Evolutionary conservation across 2,329 filamentous ascomycete species (phyloP), one percentile per base, ranked within the genome.

Genomic region (Stemphylium vesicarium): DNA sequence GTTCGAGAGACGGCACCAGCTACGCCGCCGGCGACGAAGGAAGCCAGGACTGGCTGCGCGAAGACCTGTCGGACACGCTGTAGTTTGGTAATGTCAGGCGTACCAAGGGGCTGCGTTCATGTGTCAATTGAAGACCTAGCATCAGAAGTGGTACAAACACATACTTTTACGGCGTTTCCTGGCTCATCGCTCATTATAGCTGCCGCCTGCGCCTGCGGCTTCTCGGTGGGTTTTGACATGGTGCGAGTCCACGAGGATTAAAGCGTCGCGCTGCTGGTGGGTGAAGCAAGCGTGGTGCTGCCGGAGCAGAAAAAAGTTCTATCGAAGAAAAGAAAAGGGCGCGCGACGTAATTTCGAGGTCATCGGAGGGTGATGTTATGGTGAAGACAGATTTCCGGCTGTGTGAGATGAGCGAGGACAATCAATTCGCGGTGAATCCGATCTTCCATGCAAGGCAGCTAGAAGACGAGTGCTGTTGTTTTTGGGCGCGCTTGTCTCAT

Each of bases 1-100:
- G 95, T 99, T 72, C 95, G 87, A 29, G 95, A 98, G n/a, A 99
- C 94, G 38, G 95, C 95, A 54, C 95, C 95, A 13, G 95, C 95
- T 18, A 97, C 87, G 64, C 95, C 95, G 58, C 95, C 95, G 26
- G 92, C 95, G 69, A 96, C 89, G 72, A 99, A 99, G 31, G 95
- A 93, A 37, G 95, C 94, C 31, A 92, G 80, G 35, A 97, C 88
- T 4, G 94, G 93, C 61, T 96, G 90, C 9, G 92, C 89, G 59
- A 97, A 56, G 37, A 72, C 57, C 42, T 69, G 64, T 45, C 67
- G 64, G 35, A 70, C 46, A 49, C 64, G 69, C 49, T 73, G 59
- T 41, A 70, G 57, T 18, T 54, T 46, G 5, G 66, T 65, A 12
- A 63, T 47, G 39, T 67, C 55, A 16, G 57, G 53, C 2, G 60